A percentile compares a stretch with the other conserved stretches of the same genome.
These are phyloP conservation scores for Aspergillus affinis DNA, from an alignment of 495 filamentous ascomycete species.

Conservation along the genomic window DNA sequence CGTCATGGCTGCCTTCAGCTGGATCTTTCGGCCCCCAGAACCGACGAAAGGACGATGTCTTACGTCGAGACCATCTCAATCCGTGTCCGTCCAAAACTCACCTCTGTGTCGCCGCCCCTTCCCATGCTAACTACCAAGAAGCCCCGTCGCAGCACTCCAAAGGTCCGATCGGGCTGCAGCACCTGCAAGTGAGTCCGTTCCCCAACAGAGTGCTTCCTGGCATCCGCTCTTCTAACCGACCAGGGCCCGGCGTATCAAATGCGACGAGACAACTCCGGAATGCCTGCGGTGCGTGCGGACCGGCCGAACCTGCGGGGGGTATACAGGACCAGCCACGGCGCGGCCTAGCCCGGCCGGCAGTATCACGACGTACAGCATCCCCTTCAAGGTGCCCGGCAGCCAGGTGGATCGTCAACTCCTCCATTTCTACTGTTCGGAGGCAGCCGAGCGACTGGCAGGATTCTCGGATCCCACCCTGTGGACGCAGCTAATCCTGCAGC, in stretches of 20 bases:
- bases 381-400: constrained; percentile 37
- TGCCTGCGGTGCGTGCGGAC: constrained; percentile 38
- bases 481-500: constrained; percentile 38
- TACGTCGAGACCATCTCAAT: not conserved
- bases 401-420: constrained; percentile 36
- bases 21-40: not conserved
- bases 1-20: no score
- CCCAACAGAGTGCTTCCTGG: not conserved
- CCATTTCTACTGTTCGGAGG: constrained; percentile 36
- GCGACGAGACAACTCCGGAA: constrained; percentile 40
- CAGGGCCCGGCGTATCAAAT: constrained; percentile 43
- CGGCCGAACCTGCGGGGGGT: constrained; percentile 41
- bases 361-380: constrained; percentile 30
- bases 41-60: not conserved
- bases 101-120: no score
- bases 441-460: constrained; percentile 33
- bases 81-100: no score
- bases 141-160: constrained; percentile 24
- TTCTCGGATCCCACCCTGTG: constrained; percentile 43
- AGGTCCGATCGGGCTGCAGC: constrained; percentile 25
- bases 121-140: constrained; percentile 3
- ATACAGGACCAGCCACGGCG: not conserved
- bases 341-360: not conserved
- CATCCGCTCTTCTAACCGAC: not conserved
- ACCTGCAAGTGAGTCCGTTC: constrained; percentile 27